A percentile compares a stretch with the other conserved stretches of the same genome.
Evolutionary conservation across 2,329 filamentous ascomycete species (phyloP).

Genomic region (Cladosporium colombiae): DNA sequence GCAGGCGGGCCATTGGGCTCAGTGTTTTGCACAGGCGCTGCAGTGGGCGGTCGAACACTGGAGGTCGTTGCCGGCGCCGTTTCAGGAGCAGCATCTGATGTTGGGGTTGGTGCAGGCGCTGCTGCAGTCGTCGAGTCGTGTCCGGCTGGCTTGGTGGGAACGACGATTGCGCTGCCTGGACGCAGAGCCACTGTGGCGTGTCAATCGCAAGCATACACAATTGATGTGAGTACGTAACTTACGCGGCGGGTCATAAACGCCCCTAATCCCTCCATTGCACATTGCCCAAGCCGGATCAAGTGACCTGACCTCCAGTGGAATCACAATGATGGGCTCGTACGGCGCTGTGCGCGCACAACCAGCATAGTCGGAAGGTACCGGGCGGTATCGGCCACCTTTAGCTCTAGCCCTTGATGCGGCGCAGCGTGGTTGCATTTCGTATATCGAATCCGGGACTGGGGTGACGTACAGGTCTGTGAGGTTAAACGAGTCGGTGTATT

Average conservation of each 20-base stretch:
- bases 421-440: conserved; percentile 27
- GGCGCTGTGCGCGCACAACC: conserved; percentile 23
- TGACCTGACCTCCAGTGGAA: conserved; percentile 21
- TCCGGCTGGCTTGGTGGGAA: neutral
- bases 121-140: neutral
- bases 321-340: conserved; percentile 27
- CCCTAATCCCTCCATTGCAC: conserved; percentile 26
- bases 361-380: neutral
- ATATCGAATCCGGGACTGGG: conserved; percentile 22
- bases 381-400: conserved; percentile 16
- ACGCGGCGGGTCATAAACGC: conserved; percentile 26
- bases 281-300: conserved; percentile 25
- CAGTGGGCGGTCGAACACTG: neutral
- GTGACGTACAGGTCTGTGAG: conserved; percentile 20
- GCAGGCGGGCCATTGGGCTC: neutral
- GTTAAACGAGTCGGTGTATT: conserved; percentile 3
- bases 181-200: neutral
- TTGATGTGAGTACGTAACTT: neutral
- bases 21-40: neutral
- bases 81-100: conserved; percentile 2
- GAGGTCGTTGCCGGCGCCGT: neutral
- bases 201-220: neutral
- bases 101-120: neutral
- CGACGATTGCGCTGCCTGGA: neutral
- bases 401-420: conserved; percentile 4